phyloP scores from a whole-genome alignment of 768 basidiomycete genomes.

The Tricholoma bakamatsutake region DNA sequence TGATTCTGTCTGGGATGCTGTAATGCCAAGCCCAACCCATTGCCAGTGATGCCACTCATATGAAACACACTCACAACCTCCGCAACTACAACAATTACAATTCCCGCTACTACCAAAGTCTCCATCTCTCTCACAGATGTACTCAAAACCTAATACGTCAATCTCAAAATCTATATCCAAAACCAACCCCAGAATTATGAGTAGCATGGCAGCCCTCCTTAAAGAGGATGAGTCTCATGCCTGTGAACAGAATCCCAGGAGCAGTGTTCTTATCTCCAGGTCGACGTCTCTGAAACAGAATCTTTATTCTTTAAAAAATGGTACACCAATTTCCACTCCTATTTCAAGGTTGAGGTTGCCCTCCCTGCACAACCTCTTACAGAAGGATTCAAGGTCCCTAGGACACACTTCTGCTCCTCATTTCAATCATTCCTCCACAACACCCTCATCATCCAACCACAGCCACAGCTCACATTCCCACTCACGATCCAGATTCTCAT shows the following conservation, averaged over 20 bases:
- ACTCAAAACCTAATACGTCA: conserved; percentile 15
- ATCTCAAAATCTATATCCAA: conserved; percentile 26
- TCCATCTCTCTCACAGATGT: conserved; percentile 16
- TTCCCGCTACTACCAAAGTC: conserved; percentile 2
- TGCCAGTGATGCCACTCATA: background rate
- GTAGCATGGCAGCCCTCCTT: conserved; percentile 47
- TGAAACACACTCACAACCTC: conserved; percentile 2
- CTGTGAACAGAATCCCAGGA: conserved; percentile 11
- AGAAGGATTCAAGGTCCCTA: conserved; percentile 15
- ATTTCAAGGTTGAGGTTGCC: conserved; percentile 2
- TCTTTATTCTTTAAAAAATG: conserved; percentile 3
- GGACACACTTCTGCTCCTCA: conserved; percentile 5
- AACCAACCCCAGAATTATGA: conserved; percentile 36
- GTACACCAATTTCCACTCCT: conserved; percentile 1
- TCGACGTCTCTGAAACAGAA: conserved; percentile 4
- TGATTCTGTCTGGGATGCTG: conserved; percentile 12
- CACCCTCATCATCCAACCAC: conserved; percentile 7
- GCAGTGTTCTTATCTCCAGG: conserved; percentile 17
- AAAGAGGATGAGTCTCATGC: conserved; percentile 41
- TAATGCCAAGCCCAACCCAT: conserved; percentile 9
- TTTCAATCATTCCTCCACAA: background rate
- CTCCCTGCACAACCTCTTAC: conserved; percentile 5
- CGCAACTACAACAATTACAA: background rate
- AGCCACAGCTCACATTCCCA: conserved; percentile 7
- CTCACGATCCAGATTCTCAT: conserved; percentile 14